Base-by-base conservation (phyloP, 139 green algal genomes). In the Asterochloris sp. region DNA sequence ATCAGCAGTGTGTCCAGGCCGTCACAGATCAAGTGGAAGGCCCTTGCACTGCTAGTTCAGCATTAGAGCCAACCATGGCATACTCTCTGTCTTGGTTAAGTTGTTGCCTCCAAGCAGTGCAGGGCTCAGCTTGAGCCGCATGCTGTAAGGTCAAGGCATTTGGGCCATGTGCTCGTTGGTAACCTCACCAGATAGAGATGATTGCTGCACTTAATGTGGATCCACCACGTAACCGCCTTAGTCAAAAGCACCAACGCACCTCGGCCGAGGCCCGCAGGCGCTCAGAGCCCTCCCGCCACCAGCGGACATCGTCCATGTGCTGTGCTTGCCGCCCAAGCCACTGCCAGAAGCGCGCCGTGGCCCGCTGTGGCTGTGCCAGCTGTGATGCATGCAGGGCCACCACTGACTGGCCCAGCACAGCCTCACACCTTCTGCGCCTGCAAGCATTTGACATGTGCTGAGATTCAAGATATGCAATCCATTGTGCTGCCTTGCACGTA, bases 311-410 rank as follows among this genome's bases (percentile, higher is more conserved):
- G 12, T 82, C 76, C 69, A 86, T n/a, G 9, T 28, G 12, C 1
- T 61, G 17, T 17, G 54, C 61, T 0, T 67, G 47, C 6, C 73
- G 76, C 13, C 38, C 79, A 47, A 86, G 76, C 23, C 73, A 21
- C 24, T n/a, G 54, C 82, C 82, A 86, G 61, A 74, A 82, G 1
- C 54, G 66, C 14, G 75, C 82, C 54, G 38, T 66, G 19, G 63
- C 66, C 21, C 19, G 21, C 17, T 26, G 21, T 21, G 66, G 66
- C 66, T 2, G 66, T 71, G 21, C 66, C 66, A 71, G 66, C 66
- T 26, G 66, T 2, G 17, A 71, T 71, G 66, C 21, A 21, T 71
- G 66, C 21, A 24, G 38, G 38, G 38, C 38, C 38, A 54, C 38
- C 38, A 54, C 38, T 54, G 38, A 54, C 6, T 54, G 38, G 38